Evolutionary conservation across 2,329 filamentous ascomycete genomes (phyloP), one percentile per base, ranked within the genome.

Genomic region (Beauveria brongniartii): DNA sequence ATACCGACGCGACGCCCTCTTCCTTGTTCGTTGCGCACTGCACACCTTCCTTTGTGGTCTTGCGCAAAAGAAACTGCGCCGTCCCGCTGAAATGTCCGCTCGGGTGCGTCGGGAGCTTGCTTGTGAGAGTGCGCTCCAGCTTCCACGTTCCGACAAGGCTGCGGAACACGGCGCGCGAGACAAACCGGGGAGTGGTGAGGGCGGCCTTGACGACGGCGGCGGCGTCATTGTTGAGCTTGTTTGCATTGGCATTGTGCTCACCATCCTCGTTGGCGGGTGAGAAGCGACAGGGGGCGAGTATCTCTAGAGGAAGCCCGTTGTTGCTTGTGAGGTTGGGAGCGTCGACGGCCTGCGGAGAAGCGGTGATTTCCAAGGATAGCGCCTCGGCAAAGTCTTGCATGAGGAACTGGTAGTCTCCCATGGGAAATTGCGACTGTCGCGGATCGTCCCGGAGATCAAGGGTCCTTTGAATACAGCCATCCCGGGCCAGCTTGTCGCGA

Each of bases 321-420:
- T 76, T 74, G 64, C 75, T 71, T 8, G 78, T 71, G 26, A 83
- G 64, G 2, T 14, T 55, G 6, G 72, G 72, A 12, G 67, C 62
- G 47, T 67, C 47, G 10, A 61, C 20, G 48, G 64, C 67, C 18
- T 73, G 73, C 0, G 73, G 67, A n/a, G 65, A 69, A 18, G 65
- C 69, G 24, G 65, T 69, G 34, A 74, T 80, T 34, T 68, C 71
- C 9, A 91, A 76, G 0, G 75, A 78, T 2, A 91, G 75, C 0
- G 84, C 81, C 2, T 78, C 71, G 14, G 85, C 78, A 62, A 92
- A 85, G 14, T 88, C 83, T 65, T 91, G 85, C 79, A 93, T 87
- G 14, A 93, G 73, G 63, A 86, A 92, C 8, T 85, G 73, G 70
- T 92, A 93, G 71, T 95, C 91, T 10, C 86, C 87, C 87, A 93